Conservation (phyloP, 2,329 filamentous ascomycete species). For the Pochonia chlamydosporia region DNA sequence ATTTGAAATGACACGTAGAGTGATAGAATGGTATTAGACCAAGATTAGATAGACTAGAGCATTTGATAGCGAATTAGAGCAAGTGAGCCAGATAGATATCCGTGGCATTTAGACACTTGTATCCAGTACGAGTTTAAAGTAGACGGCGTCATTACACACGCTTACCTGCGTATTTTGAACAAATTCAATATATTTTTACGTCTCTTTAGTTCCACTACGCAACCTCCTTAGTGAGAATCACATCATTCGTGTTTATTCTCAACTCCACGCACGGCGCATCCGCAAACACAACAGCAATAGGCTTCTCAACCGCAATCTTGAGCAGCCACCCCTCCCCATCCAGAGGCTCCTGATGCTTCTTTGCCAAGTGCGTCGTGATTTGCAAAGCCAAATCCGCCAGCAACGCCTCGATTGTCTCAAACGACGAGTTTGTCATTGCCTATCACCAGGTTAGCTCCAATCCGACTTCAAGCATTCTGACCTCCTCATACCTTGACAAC, state of each 20-base stretch:
- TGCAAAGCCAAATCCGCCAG: conserved; percentile 40
- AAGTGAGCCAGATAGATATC: neutral
- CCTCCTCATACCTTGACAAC: conserved; percentile 52
- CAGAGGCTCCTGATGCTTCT: conserved; percentile 5
- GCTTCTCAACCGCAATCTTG: conserved; percentile 62
- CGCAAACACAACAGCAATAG: conserved; percentile 66
- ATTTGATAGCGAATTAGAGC: neutral
- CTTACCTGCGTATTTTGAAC: no score
- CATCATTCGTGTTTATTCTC: conserved; percentile 21
- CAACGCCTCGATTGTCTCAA: conserved; percentile 59
- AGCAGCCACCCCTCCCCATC: conserved; percentile 40
- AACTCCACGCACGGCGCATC: conserved; percentile 63
- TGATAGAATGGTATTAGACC: neutral
- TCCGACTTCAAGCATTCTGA: neutral
- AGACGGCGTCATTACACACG: no score
- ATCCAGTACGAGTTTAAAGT: no score
- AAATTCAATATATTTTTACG: no score
- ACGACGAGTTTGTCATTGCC: conserved; percentile 50
- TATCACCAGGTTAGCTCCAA: conserved; percentile 18
- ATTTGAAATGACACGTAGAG: neutral
- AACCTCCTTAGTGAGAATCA: conserved; percentile 2
- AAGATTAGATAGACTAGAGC: no score
- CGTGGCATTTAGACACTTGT: neutral
- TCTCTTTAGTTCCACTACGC: neutral
- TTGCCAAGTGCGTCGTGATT: conserved; percentile 39